Evolutionary conservation across 345 rosid species (phyloP), one percentile per base, ranked within the genome.

Genomic region (Crucihimalaya himalaica): DNA sequence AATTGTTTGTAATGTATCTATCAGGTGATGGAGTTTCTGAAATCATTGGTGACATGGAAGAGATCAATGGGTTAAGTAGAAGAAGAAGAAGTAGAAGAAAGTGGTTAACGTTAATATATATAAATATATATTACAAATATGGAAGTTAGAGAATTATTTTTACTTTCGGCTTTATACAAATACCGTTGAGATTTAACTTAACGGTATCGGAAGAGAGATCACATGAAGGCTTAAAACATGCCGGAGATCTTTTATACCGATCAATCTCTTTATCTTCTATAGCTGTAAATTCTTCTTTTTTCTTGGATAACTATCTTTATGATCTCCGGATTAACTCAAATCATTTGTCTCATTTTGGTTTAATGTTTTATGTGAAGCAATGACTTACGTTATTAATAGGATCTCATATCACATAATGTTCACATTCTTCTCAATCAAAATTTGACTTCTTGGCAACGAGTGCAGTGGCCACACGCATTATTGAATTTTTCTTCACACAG

Each of bases 1-100:
- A 42, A 13, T 14, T 43, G 27, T 15, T 35, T 68, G 28, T 29
- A 15, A 34, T 65, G 23, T 11, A 35, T 59, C 0, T 15, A 45
- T 39, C 77, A 95, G 99, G 99, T 95, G 21, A 87, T 88, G 97
- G 91, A 88, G 89, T 88, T 92, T 78, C 89, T 95, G 34, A 81
- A 85, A 52, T 81, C 86, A 42, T 77, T 92, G 81, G 93, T 83
- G 73, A 64, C 8, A 29, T 95, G 93, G 97, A 88, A 87, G 88
- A 78, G 85, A 73, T 76, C 87, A 19, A 54, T 69, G 59, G 66
- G 40, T 69, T 54, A 29, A 29, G 42, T 32, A 57, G 43, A 18
- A 48, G 48, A 21, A 32, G 51, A 15, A 32, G 16, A 45, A 37
- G 68, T 39, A 51, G 50, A 61, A 72, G 55, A 48, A 66, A 57